Evolutionary conservation across 2,329 filamentous ascomycete genomes (phyloP), one percentile per base, ranked within the genome.

Genomic region (Penicillium sp.): DNA sequence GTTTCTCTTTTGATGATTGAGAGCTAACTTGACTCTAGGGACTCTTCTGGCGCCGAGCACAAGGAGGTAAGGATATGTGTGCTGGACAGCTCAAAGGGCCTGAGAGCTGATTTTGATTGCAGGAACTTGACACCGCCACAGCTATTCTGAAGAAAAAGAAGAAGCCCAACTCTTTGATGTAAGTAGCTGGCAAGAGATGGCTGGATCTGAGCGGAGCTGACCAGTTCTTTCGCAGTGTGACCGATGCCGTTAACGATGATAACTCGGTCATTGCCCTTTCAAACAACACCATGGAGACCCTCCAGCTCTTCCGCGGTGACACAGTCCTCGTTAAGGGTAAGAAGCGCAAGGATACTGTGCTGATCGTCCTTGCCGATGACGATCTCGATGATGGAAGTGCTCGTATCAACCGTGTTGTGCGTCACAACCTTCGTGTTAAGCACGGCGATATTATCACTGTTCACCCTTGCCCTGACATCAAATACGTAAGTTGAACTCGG

Each of bases 101-200:
- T 31, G 31, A 16, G 43, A 57, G 50, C 62, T 67, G 50, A 69
- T 56, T 34, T 43, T 32, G 55, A 61, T 43, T 32, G 56, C 70
- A 95, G 87, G 87, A 91, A 69, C 90, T 97, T 75, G 94, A 96
- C 73, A 91, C 88, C 59, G 86, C 94, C 49, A 99, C 94, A 43
- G 94, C 94, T 66, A 99, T 99, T 69, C 86, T 99, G 71, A 97
- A 97, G 83, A 97, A 97, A 86, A 99, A 99, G 89, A 99, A 99
- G 92, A 99, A 99, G 91, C 92, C 92, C 69, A 99, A 99, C 80
- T 95, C 93, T 72, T 80, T 99, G 76, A 96, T 99, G 92, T 96
- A 83, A 76, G 88, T 77, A 43, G 31, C 27, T 44, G 38, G 22
- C 32, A 11, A 42, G 31, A 39, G 46, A 53, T 49, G 46, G 56